Percentiles rank a stretch among this genome's conserved stretches.
Evolutionary conservation across 371 early-diverging fungal genomes (phyloP).

Genomic region (Thermomucor indicae-seudaticae): DNA sequence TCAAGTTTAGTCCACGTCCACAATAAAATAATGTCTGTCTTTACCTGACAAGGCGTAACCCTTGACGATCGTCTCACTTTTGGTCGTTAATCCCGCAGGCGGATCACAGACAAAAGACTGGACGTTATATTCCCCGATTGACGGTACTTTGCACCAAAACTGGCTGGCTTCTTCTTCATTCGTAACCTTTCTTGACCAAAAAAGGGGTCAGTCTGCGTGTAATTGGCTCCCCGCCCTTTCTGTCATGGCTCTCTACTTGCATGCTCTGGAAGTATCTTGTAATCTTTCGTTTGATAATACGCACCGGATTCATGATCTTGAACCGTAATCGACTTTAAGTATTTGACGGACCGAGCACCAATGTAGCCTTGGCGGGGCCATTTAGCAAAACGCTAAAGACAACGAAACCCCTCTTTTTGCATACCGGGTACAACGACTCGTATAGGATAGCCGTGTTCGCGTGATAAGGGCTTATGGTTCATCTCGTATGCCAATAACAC

Average conservation of each 20-base stretch:
- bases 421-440: slow-evolving; percentile 73
- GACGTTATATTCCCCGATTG: slow-evolving; percentile 77
- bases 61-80: slow-evolving; percentile 12
- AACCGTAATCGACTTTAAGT: slow-evolving; percentile 60
- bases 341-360: slow-evolving; percentile 87
- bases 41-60: slow-evolving; percentile 43
- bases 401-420: not conserved
- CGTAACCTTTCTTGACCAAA: slow-evolving; percentile 13
- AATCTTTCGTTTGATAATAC: slow-evolving; percentile 79
- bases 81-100: slow-evolving; percentile 18
- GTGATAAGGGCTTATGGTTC: slow-evolving; percentile 73
- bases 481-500: slow-evolving; percentile 82
- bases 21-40: too few species aligned
- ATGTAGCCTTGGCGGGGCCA: slow-evolving; percentile 55
- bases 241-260: slow-evolving; percentile 15
- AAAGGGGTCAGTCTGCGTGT: not conserved
- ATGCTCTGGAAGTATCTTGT: slow-evolving; percentile 78
- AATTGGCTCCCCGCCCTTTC: not conserved
- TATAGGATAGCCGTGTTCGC: slow-evolving; percentile 81
- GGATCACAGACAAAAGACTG: slow-evolving; percentile 65
- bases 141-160: slow-evolving; percentile 48
- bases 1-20: too few species aligned
- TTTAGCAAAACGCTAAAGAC: too few species aligned
- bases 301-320: slow-evolving; percentile 65
- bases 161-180: slow-evolving; percentile 37